phyloP scores from a whole-genome alignment of 345 rosid genomes.

The Populus pruinosa region DNA sequence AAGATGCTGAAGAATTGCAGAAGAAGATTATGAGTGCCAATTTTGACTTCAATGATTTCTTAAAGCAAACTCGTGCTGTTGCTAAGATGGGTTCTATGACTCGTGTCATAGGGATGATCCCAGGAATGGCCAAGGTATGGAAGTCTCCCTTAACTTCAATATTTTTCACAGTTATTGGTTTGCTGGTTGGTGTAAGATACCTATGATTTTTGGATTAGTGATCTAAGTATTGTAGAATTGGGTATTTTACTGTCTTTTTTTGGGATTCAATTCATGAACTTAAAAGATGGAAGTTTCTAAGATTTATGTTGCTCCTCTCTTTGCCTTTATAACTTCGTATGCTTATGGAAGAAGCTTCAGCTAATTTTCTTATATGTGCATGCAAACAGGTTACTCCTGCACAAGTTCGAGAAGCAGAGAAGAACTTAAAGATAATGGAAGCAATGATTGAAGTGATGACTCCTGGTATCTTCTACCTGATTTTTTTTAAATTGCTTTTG shows the following conservation, averaged over 20 bases:
- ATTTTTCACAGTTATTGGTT: not conserved
- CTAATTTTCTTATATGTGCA: not conserved
- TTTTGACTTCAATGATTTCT: constrained; percentile 93
- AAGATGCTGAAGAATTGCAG: constrained; percentile 96
- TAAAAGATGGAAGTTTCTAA: not conserved
- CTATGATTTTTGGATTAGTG: not conserved
- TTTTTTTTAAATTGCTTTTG: constrained; percentile 7
- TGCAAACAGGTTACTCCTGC: constrained; percentile 73
- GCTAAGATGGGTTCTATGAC: constrained; percentile 99
- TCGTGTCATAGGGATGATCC: constrained; percentile 94
- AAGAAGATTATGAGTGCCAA: constrained; percentile 97
- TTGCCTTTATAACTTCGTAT: not conserved
- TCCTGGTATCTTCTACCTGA: constrained; percentile 50
- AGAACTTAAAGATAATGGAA: constrained; percentile 79
- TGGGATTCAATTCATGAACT: not conserved
- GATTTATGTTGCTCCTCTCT: not conserved
- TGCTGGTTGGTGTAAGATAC: not conserved
- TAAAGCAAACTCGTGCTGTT: constrained; percentile 91
- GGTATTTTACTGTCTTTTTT: not conserved
- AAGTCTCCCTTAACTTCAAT: constrained; percentile 8
- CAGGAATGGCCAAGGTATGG: constrained; percentile 89
- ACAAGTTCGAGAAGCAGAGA: constrained; percentile 93
- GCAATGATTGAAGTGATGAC: constrained; percentile 92
- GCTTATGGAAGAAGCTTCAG: not conserved
- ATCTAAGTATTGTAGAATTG: not conserved